phyloP scores from a whole-genome alignment of 2,329 filamentous ascomycete species.

The Pestalotiopsis fici region DNA sequence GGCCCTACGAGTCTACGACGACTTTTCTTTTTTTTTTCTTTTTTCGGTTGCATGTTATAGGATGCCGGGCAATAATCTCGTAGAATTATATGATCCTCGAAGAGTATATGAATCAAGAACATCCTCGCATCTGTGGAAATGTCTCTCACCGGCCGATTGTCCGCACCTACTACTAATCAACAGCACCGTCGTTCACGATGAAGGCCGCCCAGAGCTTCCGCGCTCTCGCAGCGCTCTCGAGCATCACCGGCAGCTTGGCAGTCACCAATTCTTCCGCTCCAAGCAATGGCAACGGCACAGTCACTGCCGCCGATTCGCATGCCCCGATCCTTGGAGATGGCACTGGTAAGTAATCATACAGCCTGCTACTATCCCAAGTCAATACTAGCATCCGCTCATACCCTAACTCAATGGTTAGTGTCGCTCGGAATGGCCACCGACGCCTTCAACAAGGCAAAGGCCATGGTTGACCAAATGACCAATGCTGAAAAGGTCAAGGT shows the following conservation, averaged over 20 bases:
- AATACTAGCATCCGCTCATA: no score
- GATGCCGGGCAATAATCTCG: no score
- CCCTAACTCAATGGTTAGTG: not conserved
- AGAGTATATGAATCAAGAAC: not conserved
- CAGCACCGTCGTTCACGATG: not conserved
- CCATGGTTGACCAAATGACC: slow-evolving; percentile 2
- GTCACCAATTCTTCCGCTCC: not conserved
- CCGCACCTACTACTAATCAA: slow-evolving; percentile 51
- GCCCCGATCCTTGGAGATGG: not conserved
- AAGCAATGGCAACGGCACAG: not conserved
- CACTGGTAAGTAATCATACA: not conserved
- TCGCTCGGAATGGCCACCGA: slow-evolving; percentile 3
- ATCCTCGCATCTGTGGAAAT: not conserved
- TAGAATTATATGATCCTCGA: not conserved
- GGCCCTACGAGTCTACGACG: not conserved
- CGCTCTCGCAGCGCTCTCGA: not conserved
- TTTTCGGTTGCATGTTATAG: no score
- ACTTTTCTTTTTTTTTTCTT: no score
- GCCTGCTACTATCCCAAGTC: no score
- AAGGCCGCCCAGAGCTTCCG: not conserved
- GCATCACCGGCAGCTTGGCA: not conserved
- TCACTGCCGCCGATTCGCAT: not conserved
- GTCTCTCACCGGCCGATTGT: slow-evolving; percentile 31
- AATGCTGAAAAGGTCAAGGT: slow-evolving; percentile 5
- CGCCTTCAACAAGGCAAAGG: slow-evolving; percentile 7